Percentiles rank a stretch among this genome's conserved stretches.
phyloP scores from a whole-genome alignment of 2,329 filamentous ascomycete species.

The Dothidotthia symphoricarpi region DNA sequence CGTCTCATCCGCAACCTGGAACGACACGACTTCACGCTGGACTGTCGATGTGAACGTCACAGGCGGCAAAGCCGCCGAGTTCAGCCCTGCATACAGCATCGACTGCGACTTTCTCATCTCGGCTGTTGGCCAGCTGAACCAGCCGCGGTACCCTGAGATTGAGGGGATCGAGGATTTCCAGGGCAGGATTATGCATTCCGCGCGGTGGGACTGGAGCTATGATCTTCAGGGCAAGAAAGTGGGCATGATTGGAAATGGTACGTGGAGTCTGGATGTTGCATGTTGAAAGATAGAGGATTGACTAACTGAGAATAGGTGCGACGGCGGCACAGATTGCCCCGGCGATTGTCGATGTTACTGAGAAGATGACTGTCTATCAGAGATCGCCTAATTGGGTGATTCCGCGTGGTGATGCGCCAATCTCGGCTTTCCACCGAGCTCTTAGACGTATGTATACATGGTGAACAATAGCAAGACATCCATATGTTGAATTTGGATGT shows the following conservation, averaged over 20 bases:
- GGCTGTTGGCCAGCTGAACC: conserved; percentile 59
- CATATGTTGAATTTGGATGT: too few relatives aligned
- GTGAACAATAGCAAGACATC: too few relatives aligned
- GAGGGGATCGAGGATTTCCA: conserved; percentile 50
- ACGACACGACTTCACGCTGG: conserved; percentile 55
- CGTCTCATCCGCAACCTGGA: conserved; percentile 56
- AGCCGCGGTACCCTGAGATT: conserved; percentile 52
- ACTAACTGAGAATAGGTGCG: conserved; percentile 42
- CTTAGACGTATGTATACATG: conserved; percentile 37
- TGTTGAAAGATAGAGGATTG: background rate
- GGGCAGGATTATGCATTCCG: conserved; percentile 57
- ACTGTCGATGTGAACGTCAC: conserved; percentile 49
- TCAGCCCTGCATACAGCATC: conserved; percentile 52
- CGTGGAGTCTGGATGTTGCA: conserved; percentile 3
- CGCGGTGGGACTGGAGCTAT: conserved; percentile 61
- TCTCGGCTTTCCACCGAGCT: conserved; percentile 45
- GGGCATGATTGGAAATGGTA: conserved; percentile 60
- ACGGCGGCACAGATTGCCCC: conserved; percentile 60
- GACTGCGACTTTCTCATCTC: conserved; percentile 57
- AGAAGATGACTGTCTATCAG: conserved; percentile 56
- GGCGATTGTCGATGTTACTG: conserved; percentile 53
- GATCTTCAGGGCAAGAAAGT: conserved; percentile 55
- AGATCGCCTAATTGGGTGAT: conserved; percentile 60
- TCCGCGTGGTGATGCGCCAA: conserved; percentile 51
- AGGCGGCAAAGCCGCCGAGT: conserved; percentile 57